phyloP scores from a whole-genome alignment of 768 basidiomycete species.

The Mrakia gelida region DNA sequence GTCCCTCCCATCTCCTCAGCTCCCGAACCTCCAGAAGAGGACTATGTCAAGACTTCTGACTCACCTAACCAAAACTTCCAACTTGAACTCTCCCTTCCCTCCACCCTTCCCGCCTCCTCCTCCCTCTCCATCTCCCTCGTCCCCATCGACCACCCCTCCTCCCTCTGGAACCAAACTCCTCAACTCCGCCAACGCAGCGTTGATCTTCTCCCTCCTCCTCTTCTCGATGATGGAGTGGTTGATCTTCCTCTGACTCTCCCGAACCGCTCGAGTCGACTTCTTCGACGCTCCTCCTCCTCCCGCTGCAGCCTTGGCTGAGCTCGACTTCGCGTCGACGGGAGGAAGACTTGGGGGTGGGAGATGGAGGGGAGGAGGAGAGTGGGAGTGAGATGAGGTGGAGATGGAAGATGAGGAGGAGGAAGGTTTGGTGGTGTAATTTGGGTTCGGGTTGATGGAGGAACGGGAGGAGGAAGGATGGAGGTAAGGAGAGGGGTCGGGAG shows the following conservation, averaged over 20 bases:
- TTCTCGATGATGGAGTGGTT: slow-evolving; percentile 96
- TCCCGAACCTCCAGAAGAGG: not conserved
- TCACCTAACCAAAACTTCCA: slow-evolving; percentile 57
- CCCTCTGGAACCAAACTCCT: slow-evolving; percentile 68
- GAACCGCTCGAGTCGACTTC: slow-evolving; percentile 46
- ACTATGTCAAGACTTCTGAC: not conserved
- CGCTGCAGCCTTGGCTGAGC: not conserved
- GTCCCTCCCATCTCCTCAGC: not conserved
- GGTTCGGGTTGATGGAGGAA: too few species aligned
- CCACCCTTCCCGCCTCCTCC: slow-evolving; percentile 40
- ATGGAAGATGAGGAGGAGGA: not conserved
- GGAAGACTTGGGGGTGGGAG: slow-evolving; percentile 5
- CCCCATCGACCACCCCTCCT: slow-evolving; percentile 24
- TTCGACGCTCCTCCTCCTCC: not conserved
- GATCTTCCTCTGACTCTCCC: slow-evolving; percentile 81
- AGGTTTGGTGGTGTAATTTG: not conserved
- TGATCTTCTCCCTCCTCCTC: slow-evolving; percentile 89
- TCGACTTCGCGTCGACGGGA: not conserved
- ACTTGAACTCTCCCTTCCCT: slow-evolving; percentile 80
- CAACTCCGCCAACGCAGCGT: slow-evolving; percentile 75
- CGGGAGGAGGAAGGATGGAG: not conserved
- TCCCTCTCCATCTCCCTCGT: slow-evolving; percentile 19
- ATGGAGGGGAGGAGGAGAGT: slow-evolving; percentile 6
- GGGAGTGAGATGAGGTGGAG: not conserved
- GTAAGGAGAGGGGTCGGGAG: not conserved